Evolutionary conservation across 306 rosid species (phyloP), one percentile per base, ranked within the genome.

Genomic region (Prunus campanulata): DNA sequence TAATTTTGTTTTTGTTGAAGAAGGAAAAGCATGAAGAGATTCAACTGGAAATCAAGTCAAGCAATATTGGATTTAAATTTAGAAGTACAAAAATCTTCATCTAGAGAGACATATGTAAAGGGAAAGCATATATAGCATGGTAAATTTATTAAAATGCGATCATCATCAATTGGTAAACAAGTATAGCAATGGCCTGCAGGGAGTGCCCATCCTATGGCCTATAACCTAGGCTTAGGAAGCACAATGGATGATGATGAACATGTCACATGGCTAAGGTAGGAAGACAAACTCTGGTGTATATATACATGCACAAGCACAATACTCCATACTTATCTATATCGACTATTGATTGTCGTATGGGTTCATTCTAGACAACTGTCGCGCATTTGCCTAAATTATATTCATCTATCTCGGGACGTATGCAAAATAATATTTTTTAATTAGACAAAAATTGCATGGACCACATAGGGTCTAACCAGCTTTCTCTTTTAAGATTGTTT

Each of bases 171-270:
- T 25, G 27, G 68, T 24, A 46, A 73, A 32, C 47, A 57, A 49
- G 19, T 42, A 35, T 32, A 27, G 44, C 66, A 25, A 25, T 25
- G 39, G 66, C 25, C 3, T 27, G 39, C 19, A 54, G 59, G n/a
- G 52, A 29, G 66, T 72, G 76, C 52, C 66, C 76, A 20, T 13
- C 60, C 76, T 72, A 55, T 55, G 59, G 66, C 39, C 66, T 72
- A 20, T 6, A 59, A 48, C 50, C 52, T 20, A 73, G 77, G 56
- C 46, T 15, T 75, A 20, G 42, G 47, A 32, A 16, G 51, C 63
- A 49, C 65, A 54, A 32, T 19, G 71, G 78, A 14, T 75, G 72
- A 51, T 64, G 63, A 64, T 65, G 72, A 75, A 75, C 72, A 51
- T 15, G 39, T 59, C 44, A 72, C 68, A 72, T 72, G 77, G 68